Conservation (phyloP, 2,329 filamentous ascomycete species). For the Tolypocladium nubicola region DNA sequence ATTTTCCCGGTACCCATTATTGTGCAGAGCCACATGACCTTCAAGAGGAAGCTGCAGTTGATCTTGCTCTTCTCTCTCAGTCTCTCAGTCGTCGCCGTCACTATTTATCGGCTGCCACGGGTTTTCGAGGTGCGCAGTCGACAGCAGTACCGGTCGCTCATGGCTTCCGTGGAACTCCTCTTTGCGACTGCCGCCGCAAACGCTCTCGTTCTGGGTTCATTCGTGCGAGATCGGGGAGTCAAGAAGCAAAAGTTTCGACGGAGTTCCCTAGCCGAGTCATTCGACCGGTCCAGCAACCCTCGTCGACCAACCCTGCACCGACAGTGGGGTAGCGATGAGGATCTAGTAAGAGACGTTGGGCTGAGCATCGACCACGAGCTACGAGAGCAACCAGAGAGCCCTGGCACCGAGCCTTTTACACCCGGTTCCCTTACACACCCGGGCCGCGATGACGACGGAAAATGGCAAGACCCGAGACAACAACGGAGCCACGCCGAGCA, state of each 20-base stretch:
- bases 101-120: slow-evolving; percentile 68
- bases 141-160: slow-evolving; percentile 79
- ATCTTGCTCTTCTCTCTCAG: slow-evolving; percentile 75
- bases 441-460: slow-evolving; percentile 25
- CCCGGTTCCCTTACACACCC: slow-evolving; percentile 24
- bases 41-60: slow-evolving; percentile 71
- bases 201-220: slow-evolving; percentile 80
- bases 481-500: slow-evolving; percentile 24
- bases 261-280: slow-evolving; percentile 51
- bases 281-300: slow-evolving; percentile 33
- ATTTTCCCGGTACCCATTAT: slow-evolving; percentile 87
- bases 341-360: slow-evolving; percentile 73
- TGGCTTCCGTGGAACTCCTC: slow-evolving; percentile 83
- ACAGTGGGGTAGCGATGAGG: slow-evolving; percentile 83
- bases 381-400: slow-evolving; percentile 23
- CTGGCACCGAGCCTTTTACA: slow-evolving; percentile 17
- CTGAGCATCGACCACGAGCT: slow-evolving; percentile 50
- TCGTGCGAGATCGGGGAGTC: slow-evolving; percentile 78
- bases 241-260: slow-evolving; percentile 81
- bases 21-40: slow-evolving; percentile 61
- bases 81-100: slow-evolving; percentile 68
- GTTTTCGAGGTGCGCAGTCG: slow-evolving; percentile 61
- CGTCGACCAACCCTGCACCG: slow-evolving; percentile 44
- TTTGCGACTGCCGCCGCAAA: slow-evolving; percentile 84
- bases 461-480: slow-evolving; percentile 37